Evolutionary conservation across 2,329 filamentous ascomycete species (phyloP).

Genomic region (Aspergillus ustus): DNA sequence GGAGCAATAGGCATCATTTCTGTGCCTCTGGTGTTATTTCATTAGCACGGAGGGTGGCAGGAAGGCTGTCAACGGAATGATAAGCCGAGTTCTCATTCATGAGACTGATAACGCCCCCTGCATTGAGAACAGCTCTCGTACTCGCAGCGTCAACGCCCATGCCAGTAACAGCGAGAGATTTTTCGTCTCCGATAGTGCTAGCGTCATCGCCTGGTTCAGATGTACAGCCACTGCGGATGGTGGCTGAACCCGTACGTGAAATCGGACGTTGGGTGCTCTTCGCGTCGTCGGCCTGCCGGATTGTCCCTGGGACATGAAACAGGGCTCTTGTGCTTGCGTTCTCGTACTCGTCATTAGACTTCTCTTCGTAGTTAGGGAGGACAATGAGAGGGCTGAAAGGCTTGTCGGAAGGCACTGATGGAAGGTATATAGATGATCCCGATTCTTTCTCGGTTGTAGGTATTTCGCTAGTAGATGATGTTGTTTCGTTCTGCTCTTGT

Average conservation of each 20-base stretch:
- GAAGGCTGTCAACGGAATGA: conserved; percentile 33
- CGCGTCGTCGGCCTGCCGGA: conserved; percentile 29
- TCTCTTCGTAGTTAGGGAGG: conserved; percentile 34
- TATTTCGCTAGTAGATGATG: not conserved
- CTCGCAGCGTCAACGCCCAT: conserved; percentile 32
- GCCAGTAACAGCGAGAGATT: conserved; percentile 25
- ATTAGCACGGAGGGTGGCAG: conserved; percentile 4
- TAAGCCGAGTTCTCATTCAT: conserved; percentile 25
- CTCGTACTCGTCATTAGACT: conserved; percentile 34
- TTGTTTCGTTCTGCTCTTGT: not conserved
- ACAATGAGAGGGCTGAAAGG: conserved; percentile 32
- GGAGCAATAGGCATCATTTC: not conserved
- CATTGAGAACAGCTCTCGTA: conserved; percentile 35
- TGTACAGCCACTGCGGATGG: conserved; percentile 36
- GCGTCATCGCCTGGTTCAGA: conserved; percentile 33
- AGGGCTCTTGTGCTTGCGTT: conserved; percentile 41
- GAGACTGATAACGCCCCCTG: conserved; percentile 32
- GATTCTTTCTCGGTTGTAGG: not conserved
- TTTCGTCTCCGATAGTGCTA: conserved; percentile 36
- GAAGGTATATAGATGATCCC: not conserved
- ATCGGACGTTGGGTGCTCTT: conserved; percentile 23
- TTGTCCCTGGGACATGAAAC: conserved; percentile 34
- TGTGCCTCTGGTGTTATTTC: not conserved
- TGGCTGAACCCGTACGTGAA: conserved; percentile 31
- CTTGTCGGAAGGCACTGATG: conserved; percentile 19